Evolutionary conservation across 768 basidiomycete genomes (phyloP), one percentile per base, ranked within the genome.

Genomic region (Leccinum rimulosum): DNA sequence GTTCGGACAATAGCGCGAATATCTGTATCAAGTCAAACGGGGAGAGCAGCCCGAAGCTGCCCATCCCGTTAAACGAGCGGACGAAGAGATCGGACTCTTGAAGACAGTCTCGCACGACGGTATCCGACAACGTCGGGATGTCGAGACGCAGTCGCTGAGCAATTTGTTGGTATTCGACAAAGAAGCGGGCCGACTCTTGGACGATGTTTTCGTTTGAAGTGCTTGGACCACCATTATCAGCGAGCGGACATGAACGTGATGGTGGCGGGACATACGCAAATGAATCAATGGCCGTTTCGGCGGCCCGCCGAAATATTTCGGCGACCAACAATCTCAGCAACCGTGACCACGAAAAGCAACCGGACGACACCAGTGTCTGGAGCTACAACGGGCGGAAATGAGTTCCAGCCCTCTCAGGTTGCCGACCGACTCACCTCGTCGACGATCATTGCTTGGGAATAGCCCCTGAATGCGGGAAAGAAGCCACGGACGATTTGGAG

Each of bases 71-170:
- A 72, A 93, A 92, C 11, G 91, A 93, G 59, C 88, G 82, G 47
- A 88, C 87, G 68, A 93, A 93, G 35, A 90, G 80, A 68, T 93
- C 91, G 40, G 91, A 89, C 74, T 93, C 91, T 60, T 89, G 87
- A n/a, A 93, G 78, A 47, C 93, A 82, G 68, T 91, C 89, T 59
- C 88, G 86, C 25, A 88, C 79, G 59, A 77, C 69, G 51, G 91
- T 87, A 67, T 91, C 89, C 56, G 86, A 77, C 54, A 93, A 80
- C 9, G 91, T 89, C 57, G 91, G 91, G 40, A 90, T 79, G 68
- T 93, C 91, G 57, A 92, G 81, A 47, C 83, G 84, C 19, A 93
- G 77, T 58, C 91, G 84, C 64, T 88, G 87, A 64, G 87, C 84
- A 73, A 93, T 80, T 68, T 92, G 91, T 58, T 87, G 82, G 67